Conservation (phyloP, 768 basidiomycete species). For the Sporobolomyces roseus region DNA sequence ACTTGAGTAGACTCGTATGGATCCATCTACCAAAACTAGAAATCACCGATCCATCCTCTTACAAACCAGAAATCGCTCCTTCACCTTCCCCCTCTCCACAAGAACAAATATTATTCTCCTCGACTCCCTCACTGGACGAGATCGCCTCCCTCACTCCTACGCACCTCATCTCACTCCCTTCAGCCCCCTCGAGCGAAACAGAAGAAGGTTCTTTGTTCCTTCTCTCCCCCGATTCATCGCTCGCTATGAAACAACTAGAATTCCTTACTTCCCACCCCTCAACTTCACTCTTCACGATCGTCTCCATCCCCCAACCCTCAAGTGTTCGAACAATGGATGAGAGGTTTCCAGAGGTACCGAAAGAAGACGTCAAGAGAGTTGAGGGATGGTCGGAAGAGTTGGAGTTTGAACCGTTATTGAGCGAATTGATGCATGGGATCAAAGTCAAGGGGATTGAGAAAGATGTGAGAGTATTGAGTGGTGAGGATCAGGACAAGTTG, state of each 20-base stretch:
- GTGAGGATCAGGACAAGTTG: slow-evolving; percentile 28
- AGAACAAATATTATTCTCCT: neutral
- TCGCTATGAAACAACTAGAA: slow-evolving; percentile 7
- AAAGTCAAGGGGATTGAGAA: slow-evolving; percentile 6
- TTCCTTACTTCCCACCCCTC: slow-evolving; percentile 13
- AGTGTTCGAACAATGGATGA: neutral
- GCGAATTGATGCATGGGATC: slow-evolving; percentile 1
- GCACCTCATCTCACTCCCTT: neutral
- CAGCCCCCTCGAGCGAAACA: neutral
- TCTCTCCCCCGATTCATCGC: neutral
- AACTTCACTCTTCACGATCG: slow-evolving; percentile 6
- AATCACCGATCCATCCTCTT: neutral
- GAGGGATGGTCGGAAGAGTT: slow-evolving; percentile 14
- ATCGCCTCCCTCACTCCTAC: slow-evolving; percentile 3
- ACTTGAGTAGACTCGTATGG: slow-evolving; percentile 13
- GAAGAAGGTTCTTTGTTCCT: slow-evolving; percentile 15
- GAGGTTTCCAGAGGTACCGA: slow-evolving; percentile 8
- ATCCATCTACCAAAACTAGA: slow-evolving; percentile 1
- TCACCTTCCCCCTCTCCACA: neutral
- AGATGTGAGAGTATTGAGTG: slow-evolving; percentile 26
- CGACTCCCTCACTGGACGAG: neutral
- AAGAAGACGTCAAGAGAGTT: slow-evolving; percentile 10
- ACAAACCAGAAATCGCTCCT: neutral
- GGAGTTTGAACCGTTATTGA: slow-evolving; percentile 23
- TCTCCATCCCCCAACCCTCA: slow-evolving; percentile 6